Evolutionary conservation across 2,329 filamentous ascomycete genomes (phyloP), one percentile per base, ranked within the genome.

Genomic region (Pleomassaria siparia): DNA sequence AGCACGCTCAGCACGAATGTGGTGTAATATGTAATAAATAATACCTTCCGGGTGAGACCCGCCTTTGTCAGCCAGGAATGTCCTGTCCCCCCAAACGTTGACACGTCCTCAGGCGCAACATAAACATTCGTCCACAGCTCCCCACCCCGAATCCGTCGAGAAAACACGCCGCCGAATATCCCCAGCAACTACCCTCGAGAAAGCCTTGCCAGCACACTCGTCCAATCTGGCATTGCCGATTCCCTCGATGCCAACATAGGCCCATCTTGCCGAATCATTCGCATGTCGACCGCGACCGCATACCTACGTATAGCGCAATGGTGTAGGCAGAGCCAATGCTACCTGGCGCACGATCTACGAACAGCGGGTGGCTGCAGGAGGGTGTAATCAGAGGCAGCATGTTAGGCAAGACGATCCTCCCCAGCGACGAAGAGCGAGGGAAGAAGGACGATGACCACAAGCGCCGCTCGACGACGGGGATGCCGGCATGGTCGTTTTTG

Each of bases 361-460:
- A 62, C 24, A 56, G 53, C 46, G 55, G 55, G 56, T 63, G 60
- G 60, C 36, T 67, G 50, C 57, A 59, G 48, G 56, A 62, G 40
- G 55, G 58, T 36, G 49, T 55, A 26, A 59, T 59, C 25, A 44
- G 61, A 32, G 53, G 56, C 48, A 64, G 46, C 56, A 69, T 71
- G 66, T 49, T 66, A 51, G 54, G 57, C 69, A 68, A 74, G 64
- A 57, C 68, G 67, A 64, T 76, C 16, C 74, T 79, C 53, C 66
- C 73, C 20, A 76, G 72, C 48, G 83, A 86, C 62, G 81, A 83
- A 70, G 82, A 85, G 74, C 74, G 84, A 49, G 82, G 81, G 47
- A 86, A 85, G 70, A 82, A 81, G 63, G 79, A 86, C 66, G 83
- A 86, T 65, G 81, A 85, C 66, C 79, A 81, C 66, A 75, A 70